Percentiles rank a stretch among this genome's conserved stretches.
Conservation (phyloP, 169 alveolate genomes). For the Eimeria acervulina region DNA sequence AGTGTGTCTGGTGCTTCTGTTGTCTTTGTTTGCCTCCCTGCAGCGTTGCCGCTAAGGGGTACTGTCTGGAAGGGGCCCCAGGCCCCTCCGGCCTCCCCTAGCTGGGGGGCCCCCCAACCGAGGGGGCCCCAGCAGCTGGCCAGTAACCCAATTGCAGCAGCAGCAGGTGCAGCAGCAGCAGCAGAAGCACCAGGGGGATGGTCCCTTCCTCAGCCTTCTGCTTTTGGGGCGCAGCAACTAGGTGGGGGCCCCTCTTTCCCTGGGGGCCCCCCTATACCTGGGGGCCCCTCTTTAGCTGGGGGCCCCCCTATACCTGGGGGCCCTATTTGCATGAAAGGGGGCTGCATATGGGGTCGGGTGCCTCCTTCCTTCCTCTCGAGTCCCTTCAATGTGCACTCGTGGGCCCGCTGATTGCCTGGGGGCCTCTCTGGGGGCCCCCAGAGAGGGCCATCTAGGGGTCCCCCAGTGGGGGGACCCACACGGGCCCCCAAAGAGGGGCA, state of each 20-base stretch:
- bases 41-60: background rate
- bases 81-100: background rate
- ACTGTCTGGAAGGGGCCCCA: background rate
- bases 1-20: background rate
- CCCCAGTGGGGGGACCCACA: constrained; percentile 26
- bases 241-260: no score
- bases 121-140: background rate
- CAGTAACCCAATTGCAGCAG: background rate
- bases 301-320: background rate
- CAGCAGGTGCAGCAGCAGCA: constrained; percentile 12
- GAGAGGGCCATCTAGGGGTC: no score
- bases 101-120: background rate
- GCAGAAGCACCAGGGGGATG: background rate
- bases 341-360: constrained; percentile 11
- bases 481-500: no score
- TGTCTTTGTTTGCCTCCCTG: background rate
- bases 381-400: constrained; percentile 30
- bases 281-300: constrained; percentile 1
- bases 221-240: constrained; percentile 1
- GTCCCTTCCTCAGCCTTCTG: background rate
- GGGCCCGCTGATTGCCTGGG: background rate
- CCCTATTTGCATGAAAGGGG: background rate
- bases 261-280: constrained; percentile 3
- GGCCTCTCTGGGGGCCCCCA: constrained; percentile 30
- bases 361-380: constrained; percentile 41